phyloP scores from a whole-genome alignment of 805 yeast genomes.

The Metschnikowia arizonensis region DNA sequence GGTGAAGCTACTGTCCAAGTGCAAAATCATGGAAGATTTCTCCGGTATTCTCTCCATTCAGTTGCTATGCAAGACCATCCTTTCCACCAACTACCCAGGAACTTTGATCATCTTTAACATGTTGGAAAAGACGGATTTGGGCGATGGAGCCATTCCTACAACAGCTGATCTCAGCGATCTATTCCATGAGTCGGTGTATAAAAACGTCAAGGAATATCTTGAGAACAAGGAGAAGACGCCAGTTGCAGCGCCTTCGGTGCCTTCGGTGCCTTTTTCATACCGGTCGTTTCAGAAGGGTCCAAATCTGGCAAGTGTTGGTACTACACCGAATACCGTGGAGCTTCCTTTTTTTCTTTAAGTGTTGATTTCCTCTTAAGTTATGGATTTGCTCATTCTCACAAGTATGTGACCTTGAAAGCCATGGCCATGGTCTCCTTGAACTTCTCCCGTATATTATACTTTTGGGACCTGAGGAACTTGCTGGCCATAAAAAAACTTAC shows the following conservation, averaged over 20 bases:
- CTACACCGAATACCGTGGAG: conserved; percentile 27
- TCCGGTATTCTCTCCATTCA: conserved; percentile 37
- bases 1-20: conserved; percentile 36
- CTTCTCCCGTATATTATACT: conserved; percentile 27
- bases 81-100: conserved; percentile 29
- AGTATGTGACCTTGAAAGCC: conserved; percentile 43
- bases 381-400: conserved; percentile 11
- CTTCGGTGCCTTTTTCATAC: conserved; percentile 10
- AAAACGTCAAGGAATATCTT: conserved; percentile 16
- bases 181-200: conserved; percentile 28
- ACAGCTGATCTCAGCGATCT: conserved; percentile 19
- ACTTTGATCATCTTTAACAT: conserved; percentile 38
- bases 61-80: conserved; percentile 33
- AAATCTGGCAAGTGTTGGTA: background rate
- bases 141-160: conserved; percentile 11
- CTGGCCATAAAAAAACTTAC: conserved; percentile 20
- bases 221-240: background rate
- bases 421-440: conserved; percentile 35
- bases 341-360: conserved; percentile 39
- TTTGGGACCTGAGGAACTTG: conserved; percentile 22
- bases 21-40: conserved; percentile 36
- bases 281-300: conserved; percentile 8
- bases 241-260: background rate
- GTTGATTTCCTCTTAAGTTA: background rate
- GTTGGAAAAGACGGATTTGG: conserved; percentile 27